These are phyloP conservation scores for Phytophthora brassicae DNA, from an alignment of 352 stramenopile species.

Conservation along the genomic window DNA sequence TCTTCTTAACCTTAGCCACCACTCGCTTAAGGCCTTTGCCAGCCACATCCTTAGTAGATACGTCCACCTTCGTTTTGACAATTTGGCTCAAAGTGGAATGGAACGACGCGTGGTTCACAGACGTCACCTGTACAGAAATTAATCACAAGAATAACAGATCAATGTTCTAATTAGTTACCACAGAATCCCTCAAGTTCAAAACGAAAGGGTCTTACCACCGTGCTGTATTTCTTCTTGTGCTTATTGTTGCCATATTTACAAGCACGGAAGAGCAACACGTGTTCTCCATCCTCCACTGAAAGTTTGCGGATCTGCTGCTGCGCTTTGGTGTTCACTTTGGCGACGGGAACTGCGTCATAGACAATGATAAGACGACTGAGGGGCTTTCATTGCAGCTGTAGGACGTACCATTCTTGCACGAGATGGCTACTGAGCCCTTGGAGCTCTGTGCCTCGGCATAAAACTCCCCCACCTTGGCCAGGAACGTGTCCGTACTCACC, in stretches of 20 bases:
- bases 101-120: slow-evolving; percentile 61
- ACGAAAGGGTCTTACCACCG: slow-evolving; percentile 40
- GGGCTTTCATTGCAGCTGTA: neutral
- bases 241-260: slow-evolving; percentile 87
- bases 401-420: slow-evolving; percentile 68
- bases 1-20: slow-evolving; percentile 63
- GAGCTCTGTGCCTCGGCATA: slow-evolving; percentile 40
- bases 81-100: slow-evolving; percentile 69
- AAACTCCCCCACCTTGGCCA: slow-evolving; percentile 58
- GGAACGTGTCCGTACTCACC: slow-evolving; percentile 64
- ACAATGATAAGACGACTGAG: slow-evolving; percentile 5
- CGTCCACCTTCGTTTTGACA: slow-evolving; percentile 69
- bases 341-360: slow-evolving; percentile 32
- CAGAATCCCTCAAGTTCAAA: neutral
- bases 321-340: slow-evolving; percentile 38
- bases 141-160: neutral
- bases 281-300: slow-evolving; percentile 43
- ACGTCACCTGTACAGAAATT: slow-evolving; percentile 50
- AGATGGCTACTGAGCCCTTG: slow-evolving; percentile 61
- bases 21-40: slow-evolving; percentile 35
- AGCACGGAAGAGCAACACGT: slow-evolving; percentile 72
- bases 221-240: slow-evolving; percentile 87
- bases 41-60: slow-evolving; percentile 28
- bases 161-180: slow-evolving; percentile 8
- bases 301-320: slow-evolving; percentile 43